These are phyloP conservation scores for Talaromyces albobiverticillius DNA, from an alignment of 2,329 filamentous ascomycete genomes.

Conservation along the genomic window DNA sequence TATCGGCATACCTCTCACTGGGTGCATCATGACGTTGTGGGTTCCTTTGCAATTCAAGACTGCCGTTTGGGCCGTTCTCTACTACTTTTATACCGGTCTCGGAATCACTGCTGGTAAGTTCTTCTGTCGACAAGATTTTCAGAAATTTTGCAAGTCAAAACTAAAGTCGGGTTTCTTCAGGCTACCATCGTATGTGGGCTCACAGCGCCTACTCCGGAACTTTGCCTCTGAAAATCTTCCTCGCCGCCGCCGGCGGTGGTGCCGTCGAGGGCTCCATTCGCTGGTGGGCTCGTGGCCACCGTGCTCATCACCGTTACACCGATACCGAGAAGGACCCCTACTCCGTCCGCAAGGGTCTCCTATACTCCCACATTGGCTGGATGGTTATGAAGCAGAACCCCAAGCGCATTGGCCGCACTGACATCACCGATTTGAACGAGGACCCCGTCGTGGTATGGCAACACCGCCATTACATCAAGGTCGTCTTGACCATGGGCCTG, in stretches of 20 bases:
- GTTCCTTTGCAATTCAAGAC: constrained; percentile 72
- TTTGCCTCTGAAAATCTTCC: constrained; percentile 73
- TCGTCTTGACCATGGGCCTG: constrained; percentile 73
- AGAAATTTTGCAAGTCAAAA: too few relatives aligned
- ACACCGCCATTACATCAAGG: constrained; percentile 81
- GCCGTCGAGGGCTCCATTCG: constrained; percentile 81
- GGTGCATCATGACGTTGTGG: constrained; percentile 73
- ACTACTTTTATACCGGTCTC: constrained; percentile 81
- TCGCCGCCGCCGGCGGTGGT: constrained; percentile 76
- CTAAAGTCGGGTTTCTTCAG: constrained; percentile 32
- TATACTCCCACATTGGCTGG: constrained; percentile 84
- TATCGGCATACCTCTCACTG: constrained; percentile 70
- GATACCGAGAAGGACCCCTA: constrained; percentile 91
- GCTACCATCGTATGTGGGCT: constrained; percentile 81
- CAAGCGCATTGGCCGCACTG: constrained; percentile 81
- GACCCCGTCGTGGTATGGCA: constrained; percentile 83
- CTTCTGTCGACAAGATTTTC: too few relatives aligned
- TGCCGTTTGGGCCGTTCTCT: constrained; percentile 67
- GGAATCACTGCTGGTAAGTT: constrained; percentile 72
- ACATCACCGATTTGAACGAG: constrained; percentile 85
- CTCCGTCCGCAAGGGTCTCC: constrained; percentile 81
- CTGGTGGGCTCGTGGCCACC: constrained; percentile 86
- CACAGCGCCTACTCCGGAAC: constrained; percentile 79
- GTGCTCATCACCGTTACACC: constrained; percentile 86
- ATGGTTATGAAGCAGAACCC: constrained; percentile 94